Evolutionary conservation across 768 basidiomycete genomes (phyloP), one percentile per base, ranked within the genome.

Genomic region (Lentinula boryana): DNA sequence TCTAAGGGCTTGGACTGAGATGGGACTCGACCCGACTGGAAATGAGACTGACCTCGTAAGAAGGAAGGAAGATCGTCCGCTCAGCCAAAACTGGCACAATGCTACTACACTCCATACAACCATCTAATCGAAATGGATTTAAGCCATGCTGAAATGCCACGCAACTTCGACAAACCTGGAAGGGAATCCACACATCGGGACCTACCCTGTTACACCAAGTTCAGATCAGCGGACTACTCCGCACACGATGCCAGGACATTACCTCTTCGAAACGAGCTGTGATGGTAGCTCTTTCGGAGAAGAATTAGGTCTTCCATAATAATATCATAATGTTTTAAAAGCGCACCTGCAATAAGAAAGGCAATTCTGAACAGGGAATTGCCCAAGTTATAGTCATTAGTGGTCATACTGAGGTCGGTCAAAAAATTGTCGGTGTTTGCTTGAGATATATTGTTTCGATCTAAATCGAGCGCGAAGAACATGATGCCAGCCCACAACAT

Each of bases 341-440:
- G 55, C 64, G 33, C 53, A 77, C 77, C 79, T 58, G 79, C 79
- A 60, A 69, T 66, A 5, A 82, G 68, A 62, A 82, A 82, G 12
- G 76, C 71, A 9, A 83, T 68, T 21, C 79, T 75, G 69, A 83
- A 85, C 0, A 87, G 69, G 0, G 80, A 82, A 69, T 86, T 87
- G 15, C 86, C 85, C 5, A 85, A 72, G 63, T 87, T 86, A 68
- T 80, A 87, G 68, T 85, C 84, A 65, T 87, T 75, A 0, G 85
- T 86, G 18, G 80, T 87, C 62, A 89, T 72, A 2, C 75, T 68
- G 7, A 89, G 75, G 65, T 89, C 86, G 2, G 72, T 62, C n/a
- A 89, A 71, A 64, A 90, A 82, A 68, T 86, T 88, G 69, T 88
- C 87, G 1, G 85, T 80, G 62, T 87, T 87, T 35, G 88, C 87